These are phyloP conservation scores for Heliosperma pusillum DNA, from an alignment of 148 eudicot species.

Conservation along the genomic window DNA sequence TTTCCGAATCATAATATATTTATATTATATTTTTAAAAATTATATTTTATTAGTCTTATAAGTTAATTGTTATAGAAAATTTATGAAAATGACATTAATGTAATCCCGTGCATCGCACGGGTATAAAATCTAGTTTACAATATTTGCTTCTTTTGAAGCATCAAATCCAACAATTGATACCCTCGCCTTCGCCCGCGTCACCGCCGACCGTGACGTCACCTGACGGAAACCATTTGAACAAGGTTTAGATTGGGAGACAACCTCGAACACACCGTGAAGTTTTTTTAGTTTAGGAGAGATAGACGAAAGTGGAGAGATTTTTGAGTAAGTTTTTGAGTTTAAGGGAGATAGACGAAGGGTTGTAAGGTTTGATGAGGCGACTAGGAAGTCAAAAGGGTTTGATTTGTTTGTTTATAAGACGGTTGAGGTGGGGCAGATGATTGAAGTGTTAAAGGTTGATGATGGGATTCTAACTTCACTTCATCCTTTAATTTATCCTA, in stretches of 20 bases:
- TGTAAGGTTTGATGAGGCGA: constrained; percentile 73
- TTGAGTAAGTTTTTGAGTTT: constrained; percentile 44
- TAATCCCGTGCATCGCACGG: no score
- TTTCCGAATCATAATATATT: no score
- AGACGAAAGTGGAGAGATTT: constrained; percentile 55
- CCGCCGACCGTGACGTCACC: constrained; percentile 59
- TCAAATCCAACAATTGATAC: no score
- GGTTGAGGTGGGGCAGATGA: constrained; percentile 50
- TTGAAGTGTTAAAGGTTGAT: constrained; percentile 51
- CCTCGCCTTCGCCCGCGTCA: constrained; percentile 49
- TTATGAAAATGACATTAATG: no score
- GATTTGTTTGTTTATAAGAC: constrained; percentile 79
- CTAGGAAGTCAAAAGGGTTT: constrained; percentile 69
- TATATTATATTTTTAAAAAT: no score
- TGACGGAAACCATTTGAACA: constrained; percentile 69
- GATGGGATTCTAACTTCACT: no score
- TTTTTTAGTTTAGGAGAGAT: no score
- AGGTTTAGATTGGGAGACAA: constrained; percentile 76
- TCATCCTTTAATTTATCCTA: no score
- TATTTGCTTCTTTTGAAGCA: no score
- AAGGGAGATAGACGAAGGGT: constrained; percentile 81
- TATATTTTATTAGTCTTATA: no score
- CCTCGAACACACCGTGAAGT: constrained; percentile 59
- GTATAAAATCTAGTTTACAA: no score
- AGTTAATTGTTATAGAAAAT: no score